These are phyloP conservation scores for Apiospora aurea DNA, from an alignment of 2,329 filamentous ascomycete species.

Conservation along the genomic window DNA sequence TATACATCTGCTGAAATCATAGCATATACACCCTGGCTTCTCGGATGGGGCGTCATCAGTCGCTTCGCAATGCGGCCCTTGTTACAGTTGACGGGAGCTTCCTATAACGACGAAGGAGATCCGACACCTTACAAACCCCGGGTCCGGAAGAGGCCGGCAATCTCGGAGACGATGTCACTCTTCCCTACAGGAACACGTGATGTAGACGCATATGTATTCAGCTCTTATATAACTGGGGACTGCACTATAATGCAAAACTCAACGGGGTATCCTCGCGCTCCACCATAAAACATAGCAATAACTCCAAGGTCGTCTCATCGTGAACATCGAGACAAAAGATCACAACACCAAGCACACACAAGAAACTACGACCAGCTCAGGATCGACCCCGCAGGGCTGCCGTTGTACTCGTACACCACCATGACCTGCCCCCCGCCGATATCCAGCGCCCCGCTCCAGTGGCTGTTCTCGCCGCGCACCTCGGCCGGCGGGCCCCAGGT, in stretches of 20 bases:
- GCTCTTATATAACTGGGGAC: neutral
- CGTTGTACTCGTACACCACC: constrained; percentile 20
- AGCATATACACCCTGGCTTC: too few relatives aligned
- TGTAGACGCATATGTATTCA: neutral
- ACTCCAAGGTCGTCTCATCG: too few relatives aligned
- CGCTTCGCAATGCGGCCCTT: too few relatives aligned
- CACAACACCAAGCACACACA: neutral
- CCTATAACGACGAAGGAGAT: too few relatives aligned
- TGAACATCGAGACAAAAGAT: too few relatives aligned
- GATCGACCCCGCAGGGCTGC: neutral
- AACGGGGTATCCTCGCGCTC: neutral
- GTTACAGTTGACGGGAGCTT: too few relatives aligned
- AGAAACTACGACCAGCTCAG: neutral
- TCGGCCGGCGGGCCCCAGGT: constrained; percentile 32
- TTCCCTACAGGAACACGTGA: neutral
- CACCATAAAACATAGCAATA: too few relatives aligned
- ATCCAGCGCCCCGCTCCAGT: constrained; percentile 25
- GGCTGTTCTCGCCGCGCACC: constrained; percentile 25
- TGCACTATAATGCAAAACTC: neutral
- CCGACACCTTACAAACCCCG: too few relatives aligned
- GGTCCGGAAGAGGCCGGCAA: too few relatives aligned
- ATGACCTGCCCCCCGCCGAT: neutral
- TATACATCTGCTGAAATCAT: too few relatives aligned
- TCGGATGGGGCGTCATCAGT: too few relatives aligned
- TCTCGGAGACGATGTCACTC: too few relatives aligned